Percentiles rank a stretch among this genome's conserved stretches.
These are phyloP conservation scores for Fusarium sp. DNA, from an alignment of 2,329 filamentous ascomycete species.

Conservation along the genomic window DNA sequence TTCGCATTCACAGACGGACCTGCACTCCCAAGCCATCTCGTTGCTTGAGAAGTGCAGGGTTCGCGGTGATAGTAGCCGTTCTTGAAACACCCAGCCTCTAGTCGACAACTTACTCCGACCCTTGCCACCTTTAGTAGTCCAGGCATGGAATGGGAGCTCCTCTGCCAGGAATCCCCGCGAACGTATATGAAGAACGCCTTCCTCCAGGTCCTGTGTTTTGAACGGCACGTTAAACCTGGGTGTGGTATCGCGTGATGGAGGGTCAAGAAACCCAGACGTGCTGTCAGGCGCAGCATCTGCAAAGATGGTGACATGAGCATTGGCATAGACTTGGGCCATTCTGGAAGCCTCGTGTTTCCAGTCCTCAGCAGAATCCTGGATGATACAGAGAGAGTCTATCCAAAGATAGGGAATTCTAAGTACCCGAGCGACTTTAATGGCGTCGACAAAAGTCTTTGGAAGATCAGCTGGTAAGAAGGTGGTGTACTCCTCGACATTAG, in stretches of 20 bases:
- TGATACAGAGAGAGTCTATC: background rate
- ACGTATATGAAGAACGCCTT: background rate
- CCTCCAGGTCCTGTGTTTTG: background rate
- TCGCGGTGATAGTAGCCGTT: background rate
- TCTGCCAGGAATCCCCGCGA: background rate
- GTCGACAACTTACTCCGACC: background rate
- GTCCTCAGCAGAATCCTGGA: background rate
- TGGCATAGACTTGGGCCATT: background rate
- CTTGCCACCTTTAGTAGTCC: background rate
- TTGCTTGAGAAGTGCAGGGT: background rate
- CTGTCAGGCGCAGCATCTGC: background rate
- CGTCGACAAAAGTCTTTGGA: background rate
- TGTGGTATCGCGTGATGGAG: background rate
- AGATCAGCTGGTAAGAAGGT: background rate
- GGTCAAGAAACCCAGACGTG: background rate
- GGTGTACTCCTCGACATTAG: background rate
- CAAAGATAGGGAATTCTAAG: background rate
- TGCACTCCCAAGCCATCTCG: slow-evolving; percentile 1
- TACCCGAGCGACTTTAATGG: background rate
- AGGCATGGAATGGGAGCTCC: background rate
- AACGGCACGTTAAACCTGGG: background rate
- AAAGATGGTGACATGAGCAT: background rate
- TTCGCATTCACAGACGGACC: background rate
- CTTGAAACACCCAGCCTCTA: background rate
- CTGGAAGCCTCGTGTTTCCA: background rate